Evolutionary conservation across 805 yeast species (phyloP).

Genomic region (Suhomyces emberorum): DNA sequence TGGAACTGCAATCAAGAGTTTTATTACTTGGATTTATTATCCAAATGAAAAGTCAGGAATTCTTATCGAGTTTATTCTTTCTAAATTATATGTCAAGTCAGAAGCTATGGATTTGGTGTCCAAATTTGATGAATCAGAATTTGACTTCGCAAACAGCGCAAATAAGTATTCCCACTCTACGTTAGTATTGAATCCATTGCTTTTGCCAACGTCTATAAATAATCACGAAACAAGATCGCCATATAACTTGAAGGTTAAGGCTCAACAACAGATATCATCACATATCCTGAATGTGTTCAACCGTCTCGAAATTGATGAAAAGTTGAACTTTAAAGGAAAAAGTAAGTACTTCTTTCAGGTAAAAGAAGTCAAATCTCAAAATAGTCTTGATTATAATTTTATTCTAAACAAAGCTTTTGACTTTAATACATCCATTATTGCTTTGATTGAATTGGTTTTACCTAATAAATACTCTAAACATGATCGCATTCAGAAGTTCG

Average conservation of each 20-base stretch:
- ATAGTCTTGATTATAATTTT: slow-evolving; percentile 3
- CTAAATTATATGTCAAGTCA: background rate
- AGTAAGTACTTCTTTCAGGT: slow-evolving; percentile 31
- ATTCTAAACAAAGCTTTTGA: slow-evolving; percentile 1
- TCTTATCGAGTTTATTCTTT: background rate
- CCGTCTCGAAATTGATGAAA: slow-evolving; percentile 15
- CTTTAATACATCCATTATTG: slow-evolving; percentile 8
- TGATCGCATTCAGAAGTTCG: slow-evolving; percentile 19
- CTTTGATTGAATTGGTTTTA: slow-evolving; percentile 22
- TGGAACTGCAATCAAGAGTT: background rate
- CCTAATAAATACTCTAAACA: slow-evolving; percentile 24
- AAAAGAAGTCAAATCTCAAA: slow-evolving; percentile 5
- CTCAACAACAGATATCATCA: slow-evolving; percentile 6
- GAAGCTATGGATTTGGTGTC: background rate
- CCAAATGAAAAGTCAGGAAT: background rate
- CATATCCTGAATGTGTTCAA: slow-evolving; percentile 18
- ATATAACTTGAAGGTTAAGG: background rate
- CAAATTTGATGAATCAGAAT: background rate
- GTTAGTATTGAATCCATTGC: background rate
- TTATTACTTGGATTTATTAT: background rate
- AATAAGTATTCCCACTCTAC: background rate
- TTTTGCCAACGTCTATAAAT: background rate
- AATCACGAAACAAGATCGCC: background rate
- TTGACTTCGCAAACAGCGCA: background rate
- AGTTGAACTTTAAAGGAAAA: slow-evolving; percentile 15